phyloP scores from a whole-genome alignment of 148 eudicot genomes.

The Rhododendron simsii region DNA sequence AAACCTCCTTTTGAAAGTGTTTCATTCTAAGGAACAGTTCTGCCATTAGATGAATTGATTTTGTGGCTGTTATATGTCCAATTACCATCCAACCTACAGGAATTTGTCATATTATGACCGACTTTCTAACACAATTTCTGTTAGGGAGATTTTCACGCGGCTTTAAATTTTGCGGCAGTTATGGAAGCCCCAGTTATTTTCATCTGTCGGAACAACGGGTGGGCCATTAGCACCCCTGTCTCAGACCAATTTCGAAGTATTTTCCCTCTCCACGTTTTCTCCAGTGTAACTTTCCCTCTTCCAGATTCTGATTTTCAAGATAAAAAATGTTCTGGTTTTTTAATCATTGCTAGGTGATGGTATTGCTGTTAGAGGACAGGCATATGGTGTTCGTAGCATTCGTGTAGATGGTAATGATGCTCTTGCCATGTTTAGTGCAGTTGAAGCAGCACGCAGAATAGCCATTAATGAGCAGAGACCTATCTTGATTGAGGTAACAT shows the following conservation, averaged over 20 bases:
- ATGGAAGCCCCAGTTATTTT: conserved; percentile 3
- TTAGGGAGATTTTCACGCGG: background rate
- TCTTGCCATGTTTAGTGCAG: conserved; percentile 5
- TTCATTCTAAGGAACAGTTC: background rate
- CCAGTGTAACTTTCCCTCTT: background rate
- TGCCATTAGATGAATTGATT: background rate
- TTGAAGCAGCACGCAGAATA: background rate
- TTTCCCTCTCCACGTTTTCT: background rate
- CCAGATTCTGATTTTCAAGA: background rate
- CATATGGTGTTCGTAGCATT: background rate
- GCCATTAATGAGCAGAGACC: background rate
- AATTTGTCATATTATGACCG: background rate
- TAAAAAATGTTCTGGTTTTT: background rate
- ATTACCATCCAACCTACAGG: background rate
- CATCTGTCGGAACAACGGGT: background rate
- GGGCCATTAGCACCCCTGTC: conserved; percentile 1
- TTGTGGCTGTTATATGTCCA: background rate
- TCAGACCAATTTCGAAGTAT: conserved; percentile 2
- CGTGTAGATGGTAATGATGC: conserved; percentile 1
- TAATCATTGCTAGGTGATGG: background rate
- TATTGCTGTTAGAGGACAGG: background rate
- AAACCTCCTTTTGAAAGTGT: background rate
- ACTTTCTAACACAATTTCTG: background rate
- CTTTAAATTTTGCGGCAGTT: background rate
- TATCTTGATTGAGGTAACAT: conserved; percentile 1